phyloP scores from a whole-genome alignment of 2,329 filamentous ascomycete species.

The Hymenoscyphus scutula region DNA sequence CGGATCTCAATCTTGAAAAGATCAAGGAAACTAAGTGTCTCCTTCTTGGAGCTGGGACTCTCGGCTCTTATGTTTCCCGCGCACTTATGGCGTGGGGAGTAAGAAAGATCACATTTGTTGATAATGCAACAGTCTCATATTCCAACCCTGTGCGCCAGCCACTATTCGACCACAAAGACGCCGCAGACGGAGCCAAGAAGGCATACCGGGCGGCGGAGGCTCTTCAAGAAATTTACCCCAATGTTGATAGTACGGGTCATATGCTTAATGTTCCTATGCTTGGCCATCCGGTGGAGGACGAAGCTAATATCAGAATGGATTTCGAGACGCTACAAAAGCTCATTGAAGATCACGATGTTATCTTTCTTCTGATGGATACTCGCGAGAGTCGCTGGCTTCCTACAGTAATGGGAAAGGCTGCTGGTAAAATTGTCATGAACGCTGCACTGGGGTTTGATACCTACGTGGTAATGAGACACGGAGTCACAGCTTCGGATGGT shows the following conservation, averaged over 20 bases:
- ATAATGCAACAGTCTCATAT: conserved; percentile 89
- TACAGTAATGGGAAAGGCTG: conserved; percentile 91
- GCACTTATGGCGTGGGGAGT: conserved; percentile 96
- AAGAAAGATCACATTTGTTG: conserved; percentile 90
- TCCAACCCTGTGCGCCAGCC: conserved; percentile 96
- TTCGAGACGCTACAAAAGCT: conserved; percentile 73
- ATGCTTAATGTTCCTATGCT: conserved; percentile 91
- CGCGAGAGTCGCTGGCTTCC: conserved; percentile 93
- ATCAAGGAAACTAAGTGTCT: conserved; percentile 91
- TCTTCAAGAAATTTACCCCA: conserved; percentile 83
- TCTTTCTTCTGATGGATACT: conserved; percentile 97
- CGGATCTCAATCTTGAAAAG: conserved; percentile 78
- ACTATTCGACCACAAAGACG: conserved; percentile 87
- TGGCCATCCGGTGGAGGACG: conserved; percentile 80
- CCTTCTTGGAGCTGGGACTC: conserved; percentile 84
- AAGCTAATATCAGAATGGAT: conserved; percentile 65
- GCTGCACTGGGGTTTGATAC: conserved; percentile 95
- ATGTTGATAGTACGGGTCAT: conserved; percentile 77
- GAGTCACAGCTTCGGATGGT: conserved; percentile 57
- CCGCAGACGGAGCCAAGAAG: conserved; percentile 77
- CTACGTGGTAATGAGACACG: conserved; percentile 96
- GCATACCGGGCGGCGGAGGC: conserved; percentile 77
- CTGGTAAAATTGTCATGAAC: conserved; percentile 94
- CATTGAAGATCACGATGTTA: conserved; percentile 81
- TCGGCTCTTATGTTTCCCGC: conserved; percentile 90